phyloP scores from a whole-genome alignment of 768 basidiomycete species.

The Auricularia sp. region DNA sequence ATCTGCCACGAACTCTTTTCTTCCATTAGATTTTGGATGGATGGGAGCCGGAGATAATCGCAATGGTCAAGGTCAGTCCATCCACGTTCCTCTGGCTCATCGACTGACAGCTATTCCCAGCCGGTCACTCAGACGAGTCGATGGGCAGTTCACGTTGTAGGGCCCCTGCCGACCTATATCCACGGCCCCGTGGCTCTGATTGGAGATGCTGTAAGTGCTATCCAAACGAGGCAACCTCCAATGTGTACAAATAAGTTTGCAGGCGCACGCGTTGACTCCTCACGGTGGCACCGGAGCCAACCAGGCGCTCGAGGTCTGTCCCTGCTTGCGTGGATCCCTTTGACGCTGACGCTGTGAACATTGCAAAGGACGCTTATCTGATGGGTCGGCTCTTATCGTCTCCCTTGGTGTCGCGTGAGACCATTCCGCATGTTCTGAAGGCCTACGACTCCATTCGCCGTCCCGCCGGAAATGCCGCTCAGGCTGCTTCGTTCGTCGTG shows the following conservation, averaged over 20 bases:
- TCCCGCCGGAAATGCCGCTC: not conserved
- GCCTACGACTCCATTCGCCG: not conserved
- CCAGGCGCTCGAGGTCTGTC: not conserved
- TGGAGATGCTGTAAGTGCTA: constrained; percentile 20
- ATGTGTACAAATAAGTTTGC: too few relatives aligned
- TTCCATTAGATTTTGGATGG: not conserved
- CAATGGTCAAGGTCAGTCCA: constrained; percentile 20
- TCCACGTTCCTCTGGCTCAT: not conserved
- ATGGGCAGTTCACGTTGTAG: constrained; percentile 18
- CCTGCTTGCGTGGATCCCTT: not conserved
- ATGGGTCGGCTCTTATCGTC: not conserved
- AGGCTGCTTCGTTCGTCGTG: not conserved
- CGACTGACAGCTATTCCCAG: not conserved
- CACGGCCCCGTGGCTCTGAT: constrained; percentile 17
- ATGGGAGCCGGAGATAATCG: constrained; percentile 30
- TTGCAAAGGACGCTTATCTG: not conserved
- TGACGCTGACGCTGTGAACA: not conserved
- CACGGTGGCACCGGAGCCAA: not conserved
- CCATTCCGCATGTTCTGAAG: not conserved
- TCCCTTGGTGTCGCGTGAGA: not conserved
- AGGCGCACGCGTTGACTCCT: not conserved
- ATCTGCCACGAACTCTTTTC: not conserved
- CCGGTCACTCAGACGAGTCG: constrained; percentile 8
- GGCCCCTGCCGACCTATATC: constrained; percentile 16
- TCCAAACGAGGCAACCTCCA: not conserved